Base-by-base conservation (phyloP, 495 filamentous ascomycete genomes). In the Talaromyces adpressus region DNA sequence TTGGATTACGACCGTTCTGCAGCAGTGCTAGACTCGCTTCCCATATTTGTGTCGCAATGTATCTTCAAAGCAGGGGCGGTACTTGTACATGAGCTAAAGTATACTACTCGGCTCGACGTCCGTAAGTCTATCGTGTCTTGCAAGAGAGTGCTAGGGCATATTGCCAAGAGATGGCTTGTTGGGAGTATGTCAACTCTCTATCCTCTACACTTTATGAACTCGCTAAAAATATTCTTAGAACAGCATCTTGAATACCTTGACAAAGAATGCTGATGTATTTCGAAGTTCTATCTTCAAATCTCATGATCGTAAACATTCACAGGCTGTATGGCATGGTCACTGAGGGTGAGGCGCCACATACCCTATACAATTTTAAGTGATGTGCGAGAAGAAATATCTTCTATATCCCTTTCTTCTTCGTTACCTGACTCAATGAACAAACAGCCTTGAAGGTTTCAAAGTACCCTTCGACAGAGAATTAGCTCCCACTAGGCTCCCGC, bases 1-100 rank as follows among this genome's bases (percentile, higher is more conserved):
- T 56, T 56, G 6, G 52, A 56, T 18, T 56, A 56, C 52, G 20
- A 56, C 52, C 52, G 25, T 11, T 56, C 52, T 56, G 52, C 52
- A 25, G 22, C 41, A 47, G 3, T 47, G 12, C 18, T 47, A 47
- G 41, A 47, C 41, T 47, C 41, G 41, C 41, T 47, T 47, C 41
- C 41, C 9, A 20, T 47, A 47, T 47, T 47, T 47, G 12, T 47
- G 12, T 47, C 41, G 2, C 41, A 47, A 12, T 47, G 1, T 47
- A 47, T 47, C 41, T 47, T 47, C 41, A 47, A 47, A 47, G 41
- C 41, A 47, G 41, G 41, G 41, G 41, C 18, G 9, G 41, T 47
- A 16, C 41, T 47, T 47, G 41, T 47, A 47, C 41, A 47, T 47
- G 41, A 47, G 41, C 41, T 47, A 20, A 47, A 47, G 41, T 6